Conservation (phyloP, 495 filamentous ascomycete genomes). For the Evernia prunastri region DNA sequence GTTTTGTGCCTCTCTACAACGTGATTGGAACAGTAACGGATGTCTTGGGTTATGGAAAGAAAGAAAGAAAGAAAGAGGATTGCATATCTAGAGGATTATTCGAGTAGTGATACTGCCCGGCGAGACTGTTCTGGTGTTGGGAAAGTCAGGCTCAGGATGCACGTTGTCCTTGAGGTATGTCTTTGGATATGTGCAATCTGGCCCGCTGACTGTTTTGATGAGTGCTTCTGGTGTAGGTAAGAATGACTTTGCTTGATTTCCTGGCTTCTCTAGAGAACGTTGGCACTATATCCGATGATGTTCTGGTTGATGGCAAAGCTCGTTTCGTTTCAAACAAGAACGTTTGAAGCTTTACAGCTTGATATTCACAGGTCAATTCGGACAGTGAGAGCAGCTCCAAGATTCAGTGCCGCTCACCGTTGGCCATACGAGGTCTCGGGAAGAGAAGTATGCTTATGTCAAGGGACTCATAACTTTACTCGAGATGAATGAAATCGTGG, state of each 20-base stretch:
- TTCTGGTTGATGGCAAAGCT: background rate
- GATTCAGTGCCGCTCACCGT: conserved; percentile 52
- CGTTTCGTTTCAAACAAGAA: too few relatives aligned
- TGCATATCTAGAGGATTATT: background rate
- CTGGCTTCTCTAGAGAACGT: background rate
- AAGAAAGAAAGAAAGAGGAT: background rate
- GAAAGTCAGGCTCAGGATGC: background rate
- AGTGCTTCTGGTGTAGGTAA: background rate
- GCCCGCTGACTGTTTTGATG: background rate
- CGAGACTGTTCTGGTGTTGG: background rate
- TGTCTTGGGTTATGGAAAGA: background rate
- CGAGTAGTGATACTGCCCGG: background rate
- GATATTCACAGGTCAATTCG: background rate
- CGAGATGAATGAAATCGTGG: conserved; percentile 50
- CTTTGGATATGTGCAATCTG: background rate
- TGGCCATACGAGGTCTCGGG: conserved; percentile 41
- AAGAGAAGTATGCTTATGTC: conserved; percentile 56
- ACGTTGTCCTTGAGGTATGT: background rate
- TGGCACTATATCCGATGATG: background rate
- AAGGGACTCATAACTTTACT: conserved; percentile 53
- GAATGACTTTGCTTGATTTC: background rate
- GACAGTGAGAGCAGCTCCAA: conserved; percentile 55
- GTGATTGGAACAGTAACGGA: background rate
- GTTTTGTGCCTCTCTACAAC: background rate
- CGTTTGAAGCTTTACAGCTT: background rate